These are phyloP conservation scores for Rhodomyrtus tomentosa DNA, from an alignment of 345 rosid species.

Conservation along the genomic window DNA sequence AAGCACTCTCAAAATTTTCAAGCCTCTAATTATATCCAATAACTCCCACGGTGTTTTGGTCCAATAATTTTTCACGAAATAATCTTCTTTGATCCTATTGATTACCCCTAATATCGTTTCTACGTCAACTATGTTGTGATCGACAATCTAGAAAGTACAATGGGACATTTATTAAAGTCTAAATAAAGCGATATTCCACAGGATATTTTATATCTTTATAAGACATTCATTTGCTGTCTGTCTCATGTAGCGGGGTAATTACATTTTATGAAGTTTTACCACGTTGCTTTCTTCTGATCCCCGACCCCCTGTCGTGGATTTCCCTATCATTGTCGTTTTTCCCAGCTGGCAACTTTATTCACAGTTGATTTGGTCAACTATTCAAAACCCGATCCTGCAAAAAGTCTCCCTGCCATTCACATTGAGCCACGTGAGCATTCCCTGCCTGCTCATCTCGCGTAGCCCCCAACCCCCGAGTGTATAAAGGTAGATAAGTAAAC, in stretches of 20 bases:
- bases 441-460: background rate
- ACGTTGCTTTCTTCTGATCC: background rate
- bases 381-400: background rate
- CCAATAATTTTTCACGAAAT: no score
- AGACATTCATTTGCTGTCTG: background rate
- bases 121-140: background rate
- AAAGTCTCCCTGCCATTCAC: background rate
- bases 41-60: no score
- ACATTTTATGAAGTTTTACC: background rate
- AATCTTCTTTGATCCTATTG: background rate
- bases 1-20: no score
- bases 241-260: background rate
- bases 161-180: background rate
- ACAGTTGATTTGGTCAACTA: background rate
- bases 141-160: background rate
- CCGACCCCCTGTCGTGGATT: background rate
- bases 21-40: no score
- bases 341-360: background rate
- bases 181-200: no score
- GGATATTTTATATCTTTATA: no score
- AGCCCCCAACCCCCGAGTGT: background rate
- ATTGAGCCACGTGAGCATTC: background rate
- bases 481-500: background rate
- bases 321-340: background rate
- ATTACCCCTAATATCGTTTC: background rate